These are phyloP conservation scores for Euphorbia corollata DNA, from an alignment of 441 rosid species.

Conservation along the genomic window DNA sequence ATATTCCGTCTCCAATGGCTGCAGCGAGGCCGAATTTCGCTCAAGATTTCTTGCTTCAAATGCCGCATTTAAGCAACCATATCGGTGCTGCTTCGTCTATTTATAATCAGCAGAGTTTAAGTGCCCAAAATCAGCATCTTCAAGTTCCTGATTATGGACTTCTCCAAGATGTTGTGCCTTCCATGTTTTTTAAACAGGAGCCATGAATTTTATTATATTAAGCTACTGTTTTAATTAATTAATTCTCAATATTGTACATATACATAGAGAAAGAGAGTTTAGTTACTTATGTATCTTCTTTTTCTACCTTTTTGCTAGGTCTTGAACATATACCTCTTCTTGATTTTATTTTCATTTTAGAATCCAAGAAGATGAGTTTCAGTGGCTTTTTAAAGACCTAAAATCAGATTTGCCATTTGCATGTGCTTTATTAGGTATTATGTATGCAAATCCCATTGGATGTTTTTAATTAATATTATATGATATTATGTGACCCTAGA, in stretches of 20 bases:
- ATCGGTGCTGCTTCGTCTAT: slow-evolving; percentile 8
- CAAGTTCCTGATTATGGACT: slow-evolving; percentile 62
- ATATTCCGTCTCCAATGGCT: slow-evolving; percentile 29
- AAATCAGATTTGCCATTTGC: slow-evolving; percentile 15
- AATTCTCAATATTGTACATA: slow-evolving; percentile 15
- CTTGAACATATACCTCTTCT: slow-evolving; percentile 13
- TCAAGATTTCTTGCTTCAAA: slow-evolving; percentile 32
- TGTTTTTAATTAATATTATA: slow-evolving; percentile 8
- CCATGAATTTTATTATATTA: slow-evolving; percentile 27
- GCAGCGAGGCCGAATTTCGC: slow-evolving; percentile 18
- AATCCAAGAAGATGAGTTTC: slow-evolving; percentile 18
- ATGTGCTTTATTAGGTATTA: slow-evolving; percentile 17
- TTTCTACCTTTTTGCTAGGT: slow-evolving; percentile 1
- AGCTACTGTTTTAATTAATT: neutral
- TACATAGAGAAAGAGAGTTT: neutral
- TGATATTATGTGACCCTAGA: slow-evolving; percentile 12
- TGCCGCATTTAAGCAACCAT: slow-evolving; percentile 31
- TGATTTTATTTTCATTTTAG: neutral
- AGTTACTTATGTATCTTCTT: neutral
- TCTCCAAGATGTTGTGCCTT: slow-evolving; percentile 71
- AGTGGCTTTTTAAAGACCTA: slow-evolving; percentile 17
- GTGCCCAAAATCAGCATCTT: slow-evolving; percentile 17
- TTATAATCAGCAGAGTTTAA: slow-evolving; percentile 22
- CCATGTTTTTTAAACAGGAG: slow-evolving; percentile 54
- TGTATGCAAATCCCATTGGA: slow-evolving; percentile 11